A percentile compares a stretch with the other conserved stretches of the same genome.
Evolutionary conservation across 75 land plant genomes (phyloP).

Genomic region (Selaginella moellendorffii): DNA sequence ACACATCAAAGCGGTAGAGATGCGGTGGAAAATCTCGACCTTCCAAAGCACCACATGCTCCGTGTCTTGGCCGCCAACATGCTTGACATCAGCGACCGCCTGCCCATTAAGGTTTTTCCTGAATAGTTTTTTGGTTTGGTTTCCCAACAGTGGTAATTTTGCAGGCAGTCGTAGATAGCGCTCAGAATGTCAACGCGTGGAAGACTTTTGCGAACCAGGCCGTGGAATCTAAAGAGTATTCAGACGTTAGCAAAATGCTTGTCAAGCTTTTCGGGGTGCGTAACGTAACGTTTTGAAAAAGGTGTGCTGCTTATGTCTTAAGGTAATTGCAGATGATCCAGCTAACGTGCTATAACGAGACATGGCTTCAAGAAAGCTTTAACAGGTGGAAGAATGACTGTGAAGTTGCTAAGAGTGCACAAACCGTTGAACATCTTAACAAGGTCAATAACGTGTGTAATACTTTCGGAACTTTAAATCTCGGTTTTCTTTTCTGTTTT

Average conservation of each 20-base stretch:
- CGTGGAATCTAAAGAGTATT: constrained; percentile 1
- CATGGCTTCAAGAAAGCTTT: not conserved
- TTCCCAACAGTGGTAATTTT: not conserved
- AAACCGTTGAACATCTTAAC: constrained; percentile 2
- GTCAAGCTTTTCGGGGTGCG: not conserved
- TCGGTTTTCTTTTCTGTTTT: not conserved
- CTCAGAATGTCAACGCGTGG: constrained; percentile 7
- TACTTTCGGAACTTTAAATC: not conserved
- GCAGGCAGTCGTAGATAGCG: not conserved
- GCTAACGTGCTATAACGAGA: not conserved
- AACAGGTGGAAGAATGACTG: not conserved
- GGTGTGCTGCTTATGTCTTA: not conserved
- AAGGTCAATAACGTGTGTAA: not conserved
- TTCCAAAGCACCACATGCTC: constrained; percentile 51
- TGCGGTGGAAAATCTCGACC: constrained; percentile 47
- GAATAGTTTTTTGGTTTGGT: not conserved
- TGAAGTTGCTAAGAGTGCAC: constrained; percentile 4
- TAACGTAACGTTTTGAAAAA: not conserved
- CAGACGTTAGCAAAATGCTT: not conserved
- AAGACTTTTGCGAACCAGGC: not conserved
- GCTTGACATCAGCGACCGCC: constrained; percentile 67
- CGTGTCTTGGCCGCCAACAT: constrained; percentile 55
- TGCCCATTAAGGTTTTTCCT: constrained; percentile 41
- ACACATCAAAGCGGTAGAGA: constrained; percentile 45
- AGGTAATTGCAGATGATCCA: not conserved